These are phyloP conservation scores for Erodium maritimum DNA, from an alignment of 345 rosid species.

Conservation along the genomic window DNA sequence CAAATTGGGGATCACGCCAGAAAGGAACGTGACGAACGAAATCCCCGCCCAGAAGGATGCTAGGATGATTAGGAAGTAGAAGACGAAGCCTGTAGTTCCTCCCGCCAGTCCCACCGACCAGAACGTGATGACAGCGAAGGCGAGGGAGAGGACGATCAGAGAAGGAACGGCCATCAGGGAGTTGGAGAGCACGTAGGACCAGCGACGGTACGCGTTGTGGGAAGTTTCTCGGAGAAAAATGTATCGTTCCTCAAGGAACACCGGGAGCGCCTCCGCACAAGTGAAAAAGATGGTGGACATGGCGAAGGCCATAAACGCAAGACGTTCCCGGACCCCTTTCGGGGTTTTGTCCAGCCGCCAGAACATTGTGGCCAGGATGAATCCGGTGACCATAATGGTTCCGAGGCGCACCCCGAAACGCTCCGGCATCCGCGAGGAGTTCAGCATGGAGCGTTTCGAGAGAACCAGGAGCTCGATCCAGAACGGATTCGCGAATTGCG, in stretches of 20 bases:
- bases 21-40: constrained; percentile 15
- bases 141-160: constrained; percentile 14
- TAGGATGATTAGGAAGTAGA: constrained; percentile 20
- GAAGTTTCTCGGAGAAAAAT: constrained; percentile 25
- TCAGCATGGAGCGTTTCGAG: constrained; percentile 18
- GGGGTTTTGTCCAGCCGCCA: constrained; percentile 10
- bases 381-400: constrained; percentile 11
- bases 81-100: constrained; percentile 14
- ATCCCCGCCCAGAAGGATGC: constrained; percentile 1
- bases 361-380: constrained; percentile 16
- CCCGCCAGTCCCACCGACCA: constrained; percentile 25
- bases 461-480: constrained; percentile 19
- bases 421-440: background rate
- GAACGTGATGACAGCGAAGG: constrained; percentile 15
- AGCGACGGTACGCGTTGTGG: constrained; percentile 16
- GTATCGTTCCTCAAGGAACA: constrained; percentile 21
- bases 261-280: constrained; percentile 22
- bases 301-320: too few species aligned
- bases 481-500: constrained; percentile 17
- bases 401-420: background rate
- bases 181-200: constrained; percentile 22
- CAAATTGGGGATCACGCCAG: constrained; percentile 19
- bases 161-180: constrained; percentile 18
- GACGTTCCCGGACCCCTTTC: constrained; percentile 11
- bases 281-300: constrained; percentile 17